phyloP scores from a whole-genome alignment of 2,329 filamentous ascomycete genomes.

The Apiospora arundinis region DNA sequence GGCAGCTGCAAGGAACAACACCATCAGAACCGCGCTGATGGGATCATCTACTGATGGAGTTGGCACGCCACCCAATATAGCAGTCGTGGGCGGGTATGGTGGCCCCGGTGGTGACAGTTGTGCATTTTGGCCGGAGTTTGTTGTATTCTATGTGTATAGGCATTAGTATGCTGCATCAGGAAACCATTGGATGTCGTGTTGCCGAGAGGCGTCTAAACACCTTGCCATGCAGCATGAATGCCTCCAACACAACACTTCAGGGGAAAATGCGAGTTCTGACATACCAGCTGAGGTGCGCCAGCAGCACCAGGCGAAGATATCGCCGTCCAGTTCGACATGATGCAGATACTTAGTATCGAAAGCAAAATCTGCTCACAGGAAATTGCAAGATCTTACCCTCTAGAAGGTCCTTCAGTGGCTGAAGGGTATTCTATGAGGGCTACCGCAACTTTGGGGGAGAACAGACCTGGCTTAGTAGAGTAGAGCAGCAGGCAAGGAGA shows the following conservation, averaged over 20 bases:
- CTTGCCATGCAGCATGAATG: background rate
- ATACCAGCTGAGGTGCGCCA: slow-evolving; percentile 19
- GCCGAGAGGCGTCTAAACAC: too few relatives aligned
- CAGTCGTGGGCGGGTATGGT: slow-evolving; percentile 18
- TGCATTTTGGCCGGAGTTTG: background rate
- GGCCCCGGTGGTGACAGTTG: background rate
- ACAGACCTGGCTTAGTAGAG: slow-evolving; percentile 4
- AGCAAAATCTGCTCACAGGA: background rate
- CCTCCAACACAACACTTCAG: background rate
- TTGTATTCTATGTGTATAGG: background rate
- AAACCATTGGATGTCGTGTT: background rate
- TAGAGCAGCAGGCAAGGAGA: background rate
- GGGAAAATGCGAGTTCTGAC: background rate
- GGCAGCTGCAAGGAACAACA: background rate
- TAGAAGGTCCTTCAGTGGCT: background rate
- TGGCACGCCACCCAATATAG: slow-evolving; percentile 17
- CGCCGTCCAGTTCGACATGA: slow-evolving; percentile 24
- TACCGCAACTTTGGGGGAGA: background rate
- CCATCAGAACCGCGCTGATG: slow-evolving; percentile 7
- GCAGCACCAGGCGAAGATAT: slow-evolving; percentile 19
- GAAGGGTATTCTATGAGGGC: slow-evolving; percentile 7
- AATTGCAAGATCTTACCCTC: background rate
- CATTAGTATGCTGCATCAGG: background rate
- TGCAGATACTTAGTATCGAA: background rate
- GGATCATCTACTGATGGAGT: slow-evolving; percentile 9